phyloP scores from a whole-genome alignment of 257 asterid species.

The Penstemon davidsonii region DNA sequence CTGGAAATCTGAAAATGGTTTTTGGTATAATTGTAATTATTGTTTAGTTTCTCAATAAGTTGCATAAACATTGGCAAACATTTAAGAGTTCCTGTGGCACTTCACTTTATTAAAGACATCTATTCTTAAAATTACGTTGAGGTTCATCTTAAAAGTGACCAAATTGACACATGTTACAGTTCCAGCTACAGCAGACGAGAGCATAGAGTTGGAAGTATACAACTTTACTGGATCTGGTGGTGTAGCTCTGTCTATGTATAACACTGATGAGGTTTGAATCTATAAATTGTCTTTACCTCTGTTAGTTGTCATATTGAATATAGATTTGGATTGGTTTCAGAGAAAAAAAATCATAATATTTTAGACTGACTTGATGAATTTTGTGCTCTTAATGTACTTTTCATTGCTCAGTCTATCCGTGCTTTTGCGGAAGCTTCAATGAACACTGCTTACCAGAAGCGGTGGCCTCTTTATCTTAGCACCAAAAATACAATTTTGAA shows the following conservation, averaged over 20 bases:
- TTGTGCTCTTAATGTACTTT: conserved; percentile 18
- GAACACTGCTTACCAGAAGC: conserved; percentile 88
- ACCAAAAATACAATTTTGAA: conserved; percentile 94
- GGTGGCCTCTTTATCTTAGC: conserved; percentile 98
- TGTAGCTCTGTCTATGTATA: conserved; percentile 70
- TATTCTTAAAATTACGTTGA: conserved; percentile 13
- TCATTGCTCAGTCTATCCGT: conserved; percentile 61
- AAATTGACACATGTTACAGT: conserved; percentile 38
- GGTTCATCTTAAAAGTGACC: conserved; percentile 9
- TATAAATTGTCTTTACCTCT: conserved; percentile 9
- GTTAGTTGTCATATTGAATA: background rate
- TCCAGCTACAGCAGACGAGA: conserved; percentile 41
- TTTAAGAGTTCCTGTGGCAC: background rate
- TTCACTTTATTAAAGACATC: conserved; percentile 10
- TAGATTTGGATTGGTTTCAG: background rate
- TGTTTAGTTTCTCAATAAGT: conserved; percentile 9
- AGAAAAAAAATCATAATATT: background rate
- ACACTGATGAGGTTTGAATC: conserved; percentile 67
- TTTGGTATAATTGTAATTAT: conserved; percentile 40
- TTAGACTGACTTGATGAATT: background rate
- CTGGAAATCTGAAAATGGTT: conserved; percentile 62
- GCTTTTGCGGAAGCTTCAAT: conserved; percentile 96
- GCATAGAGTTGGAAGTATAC: conserved; percentile 57
- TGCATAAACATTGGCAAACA: background rate
- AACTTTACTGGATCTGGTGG: conserved; percentile 64